phyloP scores from a whole-genome alignment of 345 rosid genomes.

The Euphorbia lathyris region DNA sequence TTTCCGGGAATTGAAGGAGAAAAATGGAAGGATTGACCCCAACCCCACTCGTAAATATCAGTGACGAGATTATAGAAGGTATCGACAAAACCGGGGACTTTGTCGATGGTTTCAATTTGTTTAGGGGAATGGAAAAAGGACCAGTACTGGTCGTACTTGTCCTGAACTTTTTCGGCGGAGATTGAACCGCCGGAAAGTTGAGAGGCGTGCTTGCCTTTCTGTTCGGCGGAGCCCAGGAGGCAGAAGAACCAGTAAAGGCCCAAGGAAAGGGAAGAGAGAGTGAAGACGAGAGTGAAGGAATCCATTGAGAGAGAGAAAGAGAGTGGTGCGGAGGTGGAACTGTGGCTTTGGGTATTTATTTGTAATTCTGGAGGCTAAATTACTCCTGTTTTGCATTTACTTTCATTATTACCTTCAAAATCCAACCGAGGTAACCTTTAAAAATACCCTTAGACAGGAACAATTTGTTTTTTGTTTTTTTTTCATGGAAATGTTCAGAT shows the following conservation, averaged over 20 bases:
- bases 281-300: slow-evolving; percentile 53
- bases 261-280: slow-evolving; percentile 44
- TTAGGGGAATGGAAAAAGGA: slow-evolving; percentile 81
- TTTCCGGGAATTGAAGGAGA: slow-evolving; percentile 70
- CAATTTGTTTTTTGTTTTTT: too few relatives aligned
- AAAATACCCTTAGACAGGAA: too few relatives aligned
- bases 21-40: slow-evolving; percentile 98
- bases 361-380: not conserved
- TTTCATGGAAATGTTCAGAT: too few relatives aligned
- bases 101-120: slow-evolving; percentile 69
- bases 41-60: slow-evolving; percentile 97
- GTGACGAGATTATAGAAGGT: slow-evolving; percentile 90
- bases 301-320: slow-evolving; percentile 35
- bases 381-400: too few relatives aligned
- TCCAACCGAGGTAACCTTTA: too few relatives aligned
- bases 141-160: slow-evolving; percentile 69
- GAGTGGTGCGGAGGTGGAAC: not conserved
- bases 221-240: slow-evolving; percentile 74
- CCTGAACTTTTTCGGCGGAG: slow-evolving; percentile 70
- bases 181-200: slow-evolving; percentile 82
- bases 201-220: slow-evolving; percentile 60
- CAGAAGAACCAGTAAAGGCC: slow-evolving; percentile 82
- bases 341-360: not conserved
- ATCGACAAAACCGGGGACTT: slow-evolving; percentile 86
- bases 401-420: too few relatives aligned